These are phyloP conservation scores for Wickerhamiella australiensis DNA, from an alignment of 805 yeast species.

Conservation along the genomic window DNA sequence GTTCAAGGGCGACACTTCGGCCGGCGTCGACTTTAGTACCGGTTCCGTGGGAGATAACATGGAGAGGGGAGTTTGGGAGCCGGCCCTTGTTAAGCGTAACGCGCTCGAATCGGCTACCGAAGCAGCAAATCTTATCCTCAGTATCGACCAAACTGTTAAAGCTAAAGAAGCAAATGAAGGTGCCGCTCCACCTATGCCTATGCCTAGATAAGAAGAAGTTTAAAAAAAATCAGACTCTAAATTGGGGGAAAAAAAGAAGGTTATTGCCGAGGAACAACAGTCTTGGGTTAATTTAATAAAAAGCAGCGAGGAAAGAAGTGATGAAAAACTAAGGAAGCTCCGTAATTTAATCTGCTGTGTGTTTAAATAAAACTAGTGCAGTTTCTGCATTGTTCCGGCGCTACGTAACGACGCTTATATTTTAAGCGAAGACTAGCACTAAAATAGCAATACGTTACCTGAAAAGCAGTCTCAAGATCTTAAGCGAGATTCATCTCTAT, in stretches of 20 bases:
- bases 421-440: background rate
- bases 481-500: constrained; percentile 1
- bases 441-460: background rate
- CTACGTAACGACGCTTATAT: background rate
- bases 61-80: constrained; percentile 91
- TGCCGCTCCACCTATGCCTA: constrained; percentile 4
- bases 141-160: constrained; percentile 82
- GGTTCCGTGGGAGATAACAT: constrained; percentile 75
- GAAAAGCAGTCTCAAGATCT: background rate
- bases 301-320: too few species aligned
- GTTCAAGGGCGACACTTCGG: constrained; percentile 85
- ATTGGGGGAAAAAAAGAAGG: too few species aligned
- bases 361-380: background rate
- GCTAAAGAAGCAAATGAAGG: constrained; percentile 6
- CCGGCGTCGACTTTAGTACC: constrained; percentile 80
- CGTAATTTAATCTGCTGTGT: too few species aligned
- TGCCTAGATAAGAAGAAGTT: background rate
- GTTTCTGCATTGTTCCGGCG: background rate
- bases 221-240: too few species aligned
- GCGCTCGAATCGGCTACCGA: constrained; percentile 95
- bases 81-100: constrained; percentile 82
- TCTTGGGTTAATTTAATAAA: too few species aligned
- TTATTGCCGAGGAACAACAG: too few species aligned
- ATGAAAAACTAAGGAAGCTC: too few species aligned
- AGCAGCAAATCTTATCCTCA: constrained; percentile 82